These are phyloP conservation scores for Acacia confusa DNA, from an alignment of 306 rosid species.

Conservation along the genomic window DNA sequence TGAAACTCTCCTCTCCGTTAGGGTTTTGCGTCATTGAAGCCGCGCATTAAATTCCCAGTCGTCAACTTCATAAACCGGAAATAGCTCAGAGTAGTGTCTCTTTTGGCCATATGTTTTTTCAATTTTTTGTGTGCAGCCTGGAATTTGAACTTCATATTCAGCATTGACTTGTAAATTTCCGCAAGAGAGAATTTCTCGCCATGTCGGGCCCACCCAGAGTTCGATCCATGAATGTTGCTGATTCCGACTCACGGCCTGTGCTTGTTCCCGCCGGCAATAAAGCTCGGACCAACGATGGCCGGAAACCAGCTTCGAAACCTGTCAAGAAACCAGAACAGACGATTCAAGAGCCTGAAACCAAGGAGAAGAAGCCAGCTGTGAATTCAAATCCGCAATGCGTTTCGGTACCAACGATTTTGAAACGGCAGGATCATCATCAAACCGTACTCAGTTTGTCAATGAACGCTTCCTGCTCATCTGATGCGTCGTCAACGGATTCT, in stretches of 20 bases:
- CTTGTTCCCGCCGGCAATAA: slow-evolving; percentile 73
- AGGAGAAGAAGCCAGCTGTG: slow-evolving; percentile 45
- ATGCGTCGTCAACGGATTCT: slow-evolving; percentile 77
- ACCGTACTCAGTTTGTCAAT: slow-evolving; percentile 50
- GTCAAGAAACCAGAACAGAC: slow-evolving; percentile 47
- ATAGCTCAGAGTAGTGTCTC: not conserved
- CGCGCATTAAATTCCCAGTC: slow-evolving; percentile 20
- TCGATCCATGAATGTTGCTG: slow-evolving; percentile 67
- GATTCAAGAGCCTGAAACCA: slow-evolving; percentile 39
- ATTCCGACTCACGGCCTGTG: slow-evolving; percentile 57
- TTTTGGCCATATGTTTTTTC: not conserved
- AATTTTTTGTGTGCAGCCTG: not conserved
- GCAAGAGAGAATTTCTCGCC: slow-evolving; percentile 28
- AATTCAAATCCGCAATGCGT: slow-evolving; percentile 40
- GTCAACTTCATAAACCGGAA: not conserved
- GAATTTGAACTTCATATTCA: slow-evolving; percentile 33
- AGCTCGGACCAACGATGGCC: slow-evolving; percentile 38
- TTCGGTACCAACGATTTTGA: slow-evolving; percentile 35
- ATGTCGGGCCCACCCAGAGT: slow-evolving; percentile 91
- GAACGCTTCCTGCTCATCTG: slow-evolving; percentile 80
- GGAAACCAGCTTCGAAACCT: slow-evolving; percentile 46
- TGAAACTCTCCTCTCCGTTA: slow-evolving; percentile 22
- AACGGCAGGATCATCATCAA: slow-evolving; percentile 47
- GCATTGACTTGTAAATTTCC: slow-evolving; percentile 34
- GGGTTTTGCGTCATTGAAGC: slow-evolving; percentile 40